Evolutionary conservation across 192 early-diverging fungal species (phyloP).

Genomic region (Gigaspora rosea): DNA sequence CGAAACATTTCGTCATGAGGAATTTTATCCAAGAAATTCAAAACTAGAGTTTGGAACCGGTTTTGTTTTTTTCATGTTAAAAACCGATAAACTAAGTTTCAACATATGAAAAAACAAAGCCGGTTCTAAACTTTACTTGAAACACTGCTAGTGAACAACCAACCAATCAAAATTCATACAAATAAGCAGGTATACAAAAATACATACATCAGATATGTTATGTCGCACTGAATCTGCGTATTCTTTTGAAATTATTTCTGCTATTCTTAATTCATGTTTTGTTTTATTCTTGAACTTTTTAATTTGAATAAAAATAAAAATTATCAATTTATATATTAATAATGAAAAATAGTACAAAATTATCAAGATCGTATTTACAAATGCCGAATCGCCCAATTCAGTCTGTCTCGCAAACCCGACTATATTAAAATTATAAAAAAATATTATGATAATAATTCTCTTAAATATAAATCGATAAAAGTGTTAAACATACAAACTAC

Average conservation of each 20-base stretch:
- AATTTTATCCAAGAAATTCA: no score
- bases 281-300: slow-evolving; percentile 35
- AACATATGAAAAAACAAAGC: no score
- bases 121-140: no score
- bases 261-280: slow-evolving; percentile 59
- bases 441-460: not conserved
- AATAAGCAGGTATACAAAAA: not conserved
- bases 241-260: slow-evolving; percentile 69
- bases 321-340: slow-evolving; percentile 23
- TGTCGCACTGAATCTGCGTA: slow-evolving; percentile 62
- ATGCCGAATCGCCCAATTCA: slow-evolving; percentile 80
- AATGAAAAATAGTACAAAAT: not conserved
- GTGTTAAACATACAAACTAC: not conserved
- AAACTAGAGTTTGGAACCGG: no score
- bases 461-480: not conserved
- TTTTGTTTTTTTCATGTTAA: no score
- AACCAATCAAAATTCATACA: no score
- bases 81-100: no score
- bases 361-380: slow-evolving; percentile 35
- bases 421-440: not conserved
- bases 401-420: slow-evolving; percentile 81
- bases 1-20: no score
- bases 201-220: slow-evolving; percentile 69
- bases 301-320: not conserved
- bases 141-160: not conserved